Base-by-base conservation (phyloP, 2,329 filamentous ascomycete species). In the Cryoendolithus antarcticus region DNA sequence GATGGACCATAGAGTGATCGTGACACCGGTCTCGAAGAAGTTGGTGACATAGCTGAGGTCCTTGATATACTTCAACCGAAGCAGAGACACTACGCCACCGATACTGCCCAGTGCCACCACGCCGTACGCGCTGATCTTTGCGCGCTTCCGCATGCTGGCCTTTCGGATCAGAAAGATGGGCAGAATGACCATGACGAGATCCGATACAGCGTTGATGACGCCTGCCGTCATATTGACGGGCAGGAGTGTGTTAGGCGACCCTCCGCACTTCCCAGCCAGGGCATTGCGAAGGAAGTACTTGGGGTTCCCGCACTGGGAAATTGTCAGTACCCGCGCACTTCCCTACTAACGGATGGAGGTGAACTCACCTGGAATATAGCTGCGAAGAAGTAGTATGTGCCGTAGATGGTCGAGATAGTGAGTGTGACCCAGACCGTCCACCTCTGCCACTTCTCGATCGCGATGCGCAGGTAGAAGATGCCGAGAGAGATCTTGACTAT, bases 401-500 rank as follows among this genome's bases (percentile, higher is more conserved):
- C 50, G 30, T 58, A 62, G n/a, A 62, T 49, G n/a, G 57, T 48
- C 11, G 49, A 49, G 15, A 59, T 36, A 8, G 41, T 38, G 27
- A 59, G 49, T 30, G 55, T 43, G 12, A 37, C 34, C 28, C 51
- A 52, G 24, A 60, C 45, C 6, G 48, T 46, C 27, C 44, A 41
- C 19, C 49, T 48, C 29, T 68, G 64, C 59, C 61, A 65, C 11
- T 35, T 40, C 29, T 57, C 52, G 10, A 48, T 53, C n/a, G 66
- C 54, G 34, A 67, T 61, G 2, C 65, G 61, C 7, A 62, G 53
- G 48, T 66, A 65, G 51, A 67, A 66, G 29, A 67, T 47, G 6
- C 57, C 62, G 4, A 69, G 48, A 2, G 65, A 66, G 13, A 66
- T 57, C 45, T 69, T 69, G 42, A 66, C 47, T 10, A 59, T 45